phyloP scores from a whole-genome alignment of 495 filamentous ascomycete genomes.

The Pseudoneurospora amorphoporcata region DNA sequence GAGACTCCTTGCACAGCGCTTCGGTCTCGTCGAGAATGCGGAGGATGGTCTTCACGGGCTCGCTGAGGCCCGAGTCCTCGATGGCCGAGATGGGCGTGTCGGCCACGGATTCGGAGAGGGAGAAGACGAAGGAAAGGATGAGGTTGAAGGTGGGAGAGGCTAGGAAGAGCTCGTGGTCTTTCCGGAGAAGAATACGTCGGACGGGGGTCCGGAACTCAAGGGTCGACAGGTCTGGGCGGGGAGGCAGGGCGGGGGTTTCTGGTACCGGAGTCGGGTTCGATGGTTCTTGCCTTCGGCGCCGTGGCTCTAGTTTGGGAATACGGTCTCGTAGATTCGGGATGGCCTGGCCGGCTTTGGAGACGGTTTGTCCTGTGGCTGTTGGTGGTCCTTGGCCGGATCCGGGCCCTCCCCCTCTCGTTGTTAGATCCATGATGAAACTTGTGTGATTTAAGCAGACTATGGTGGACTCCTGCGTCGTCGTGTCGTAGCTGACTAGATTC shows the following conservation, averaged over 20 bases:
- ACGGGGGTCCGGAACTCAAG: constrained; percentile 54
- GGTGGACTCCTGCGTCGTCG: background rate
- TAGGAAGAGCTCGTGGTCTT: constrained; percentile 76
- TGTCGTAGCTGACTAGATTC: background rate
- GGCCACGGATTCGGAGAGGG: constrained; percentile 70
- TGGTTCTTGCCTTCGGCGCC: constrained; percentile 42
- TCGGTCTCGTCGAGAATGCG: constrained; percentile 58
- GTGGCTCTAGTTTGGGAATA: constrained; percentile 60
- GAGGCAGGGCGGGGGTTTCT: constrained; percentile 58
- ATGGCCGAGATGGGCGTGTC: constrained; percentile 64
- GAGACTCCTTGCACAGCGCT: constrained; percentile 50
- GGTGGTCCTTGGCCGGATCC: background rate
- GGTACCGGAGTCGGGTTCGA: constrained; percentile 55
- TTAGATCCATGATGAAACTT: constrained; percentile 10
- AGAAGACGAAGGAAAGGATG: constrained; percentile 74
- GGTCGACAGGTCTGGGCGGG: constrained; percentile 53
- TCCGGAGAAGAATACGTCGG: constrained; percentile 66
- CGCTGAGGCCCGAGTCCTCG: constrained; percentile 41
- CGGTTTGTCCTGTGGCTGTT: background rate
- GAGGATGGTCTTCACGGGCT: constrained; percentile 53
- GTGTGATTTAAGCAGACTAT: background rate
- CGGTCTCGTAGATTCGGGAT: constrained; percentile 52
- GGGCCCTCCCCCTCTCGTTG: constrained; percentile 9
- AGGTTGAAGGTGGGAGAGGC: constrained; percentile 68
- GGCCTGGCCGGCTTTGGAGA: background rate